Base-by-base conservation (phyloP, 2,329 filamentous ascomycete species). In the Herpotrichia juniperi region DNA sequence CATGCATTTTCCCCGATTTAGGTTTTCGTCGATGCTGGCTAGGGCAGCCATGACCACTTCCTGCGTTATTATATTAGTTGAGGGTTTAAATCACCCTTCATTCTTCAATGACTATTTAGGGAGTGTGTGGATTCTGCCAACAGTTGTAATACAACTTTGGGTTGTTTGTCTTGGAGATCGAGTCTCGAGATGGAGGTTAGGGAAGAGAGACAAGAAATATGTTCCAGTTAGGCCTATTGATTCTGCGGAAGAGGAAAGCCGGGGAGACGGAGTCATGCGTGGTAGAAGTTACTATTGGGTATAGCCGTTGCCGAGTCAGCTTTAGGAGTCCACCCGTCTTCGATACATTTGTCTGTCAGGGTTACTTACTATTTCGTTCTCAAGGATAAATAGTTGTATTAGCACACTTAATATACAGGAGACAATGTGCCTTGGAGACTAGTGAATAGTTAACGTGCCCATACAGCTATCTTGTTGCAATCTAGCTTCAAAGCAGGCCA, bases 121-220 rank as follows among this genome's bases (percentile, higher is more conserved):
- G 6, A 51, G 24, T 9, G 16, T 42, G 8, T 58, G 56, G 56
- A 43, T 56, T 1, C 28, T 56, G 28, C 56, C 56, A 16, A 53
- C 56, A 1, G 50, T 56, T 16, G 46, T 50, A 30, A 21, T 58
- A n/a, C 28, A 24, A 28, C 37, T 58, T 11, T 56, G 42, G 46
- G 30, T 51, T 42, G 47, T 53, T 17, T 56, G 48, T 24, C 21
- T 50, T 19, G 50, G 49, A 11, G 56, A 56, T 40, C 42, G 53
- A 5, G 17, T 53, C 6, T 40, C 28, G 14, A 59, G 51, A 40
- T 21, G 34, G 26, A 28, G 34, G 42, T 14, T 21, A 40, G 14
- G 19, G 35, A 54, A 42, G 26, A 43, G 31, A 12, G 50, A 45
- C 51, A 52, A 42, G 39, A 53, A 19, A 48, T 42, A 47, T 31